Evolutionary conservation across 2,329 filamentous ascomycete genomes (phyloP), one percentile per base, ranked within the genome.

Genomic region (Aspergillus aculeatus): DNA sequence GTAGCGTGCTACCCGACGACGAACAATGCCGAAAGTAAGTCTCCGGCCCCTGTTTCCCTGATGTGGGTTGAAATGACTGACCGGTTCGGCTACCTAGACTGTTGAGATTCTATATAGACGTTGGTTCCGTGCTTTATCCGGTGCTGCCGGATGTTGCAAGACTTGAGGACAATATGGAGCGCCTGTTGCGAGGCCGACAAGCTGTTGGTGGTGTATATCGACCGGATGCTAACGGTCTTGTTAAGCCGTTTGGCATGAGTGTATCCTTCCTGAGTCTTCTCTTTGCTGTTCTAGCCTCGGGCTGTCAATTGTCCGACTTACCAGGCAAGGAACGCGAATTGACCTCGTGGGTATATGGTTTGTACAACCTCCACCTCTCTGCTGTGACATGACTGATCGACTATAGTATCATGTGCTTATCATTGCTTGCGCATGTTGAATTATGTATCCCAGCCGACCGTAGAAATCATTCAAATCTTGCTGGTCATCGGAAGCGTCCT

Each of bases 351-450:
- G 84, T 87, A 58, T 87, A 86, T 69, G 79, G 82, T 84, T 69
- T 61, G 81, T 73, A 10, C 16, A 38, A 4, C 24, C 31, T 57
- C 50, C 19, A n/a, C 47, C 7, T 19, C 7, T 26, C n/a, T 41
- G 19, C 41, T 19, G 48, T 54, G 32, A 31, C 11, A 61, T 65
- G 50, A 62, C 50, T 26, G 73, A 64, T 75, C 63, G 50, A 50
- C 32, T 54, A 59, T 51, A 83, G 82, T 87, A 10, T 88, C 85
- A 68, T 88, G 85, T 73, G 83, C 84, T 56, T 87, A 87, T 66
- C 85, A 88, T 69, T 87, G 85, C 68, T 73, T 87, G 47, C 82
- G 85, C 9, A 84, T 86, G 72, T 82, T 84, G 54, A 88, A 88
- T 65, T 88, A 87, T 74, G 75, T 88, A 7, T 86, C 85, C 2